A percentile compares a stretch with the other conserved stretches of the same genome.
Conservation (phyloP, 2,329 filamentous ascomycete genomes). For the Myriosclerotinia scirpicola region DNA sequence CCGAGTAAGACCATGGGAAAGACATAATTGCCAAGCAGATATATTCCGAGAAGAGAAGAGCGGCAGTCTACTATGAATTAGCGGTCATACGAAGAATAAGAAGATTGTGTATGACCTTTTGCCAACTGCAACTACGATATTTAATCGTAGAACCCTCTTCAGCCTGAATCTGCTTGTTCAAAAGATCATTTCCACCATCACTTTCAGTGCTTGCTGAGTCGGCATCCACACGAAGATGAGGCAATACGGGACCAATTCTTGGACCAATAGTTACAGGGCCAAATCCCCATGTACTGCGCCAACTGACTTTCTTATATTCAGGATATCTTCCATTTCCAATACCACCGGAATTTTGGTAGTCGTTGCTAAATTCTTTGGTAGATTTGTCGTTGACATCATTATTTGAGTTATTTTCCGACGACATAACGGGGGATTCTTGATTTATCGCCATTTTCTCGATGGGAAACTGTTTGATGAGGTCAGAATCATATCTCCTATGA, state of each 20-base stretch:
- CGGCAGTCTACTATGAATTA: slow-evolving; percentile 61
- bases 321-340: not conserved
- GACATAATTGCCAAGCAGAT: slow-evolving; percentile 94
- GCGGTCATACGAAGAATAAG: not conserved
- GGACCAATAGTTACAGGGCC: slow-evolving; percentile 27
- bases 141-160: slow-evolving; percentile 80
- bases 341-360: not conserved
- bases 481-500: not conserved
- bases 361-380: not conserved
- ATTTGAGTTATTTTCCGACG: slow-evolving; percentile 4
- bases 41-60: slow-evolving; percentile 89
- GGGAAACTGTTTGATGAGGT: slow-evolving; percentile 4
- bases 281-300: slow-evolving; percentile 19
- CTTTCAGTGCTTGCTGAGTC: slow-evolving; percentile 26
- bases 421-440: slow-evolving; percentile 1
- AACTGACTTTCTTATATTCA: slow-evolving; percentile 11
- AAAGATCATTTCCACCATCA: slow-evolving; percentile 36
- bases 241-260: slow-evolving; percentile 39
- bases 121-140: slow-evolving; percentile 92
- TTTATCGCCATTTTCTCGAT: slow-evolving; percentile 23
- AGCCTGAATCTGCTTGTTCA: slow-evolving; percentile 68
- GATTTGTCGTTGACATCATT: slow-evolving; percentile 10
- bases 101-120: slow-evolving; percentile 58
- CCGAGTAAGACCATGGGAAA: slow-evolving; percentile 89
- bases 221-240: slow-evolving; percentile 36